Conservation (phyloP, 106 monocot genomes). For the Dendrobium officinale region DNA sequence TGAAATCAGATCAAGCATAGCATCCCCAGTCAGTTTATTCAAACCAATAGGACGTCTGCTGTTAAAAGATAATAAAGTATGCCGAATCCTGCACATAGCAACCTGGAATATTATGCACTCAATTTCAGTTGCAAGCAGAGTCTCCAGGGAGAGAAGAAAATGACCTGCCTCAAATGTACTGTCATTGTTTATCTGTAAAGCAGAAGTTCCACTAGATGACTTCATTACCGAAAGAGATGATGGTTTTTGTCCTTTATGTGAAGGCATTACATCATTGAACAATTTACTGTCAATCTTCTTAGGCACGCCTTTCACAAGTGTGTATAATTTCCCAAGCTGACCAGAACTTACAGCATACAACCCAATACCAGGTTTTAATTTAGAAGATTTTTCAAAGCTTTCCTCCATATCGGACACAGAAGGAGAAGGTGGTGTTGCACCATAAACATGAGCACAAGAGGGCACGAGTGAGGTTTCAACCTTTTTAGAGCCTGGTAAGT, state of each 20-base stretch:
- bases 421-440: constrained; percentile 39
- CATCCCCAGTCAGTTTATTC: constrained; percentile 27
- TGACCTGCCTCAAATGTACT: constrained; percentile 38
- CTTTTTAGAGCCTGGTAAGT: constrained; percentile 68
- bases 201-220: constrained; percentile 21
- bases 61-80: constrained; percentile 51
- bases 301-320: constrained; percentile 30
- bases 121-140: constrained; percentile 69
- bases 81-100: constrained; percentile 80
- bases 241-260: constrained; percentile 28
- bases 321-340: constrained; percentile 39
- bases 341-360: constrained; percentile 9
- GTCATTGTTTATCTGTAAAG: constrained; percentile 40
- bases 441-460: constrained; percentile 42
- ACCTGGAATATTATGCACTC: constrained; percentile 90
- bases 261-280: constrained; percentile 21
- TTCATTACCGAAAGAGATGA: constrained; percentile 34
- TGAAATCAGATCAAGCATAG: constrained; percentile 22
- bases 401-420: constrained; percentile 38
- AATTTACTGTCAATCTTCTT: constrained; percentile 30
- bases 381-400: constrained; percentile 31
- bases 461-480: constrained; percentile 39
- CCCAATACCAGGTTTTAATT: constrained; percentile 16
- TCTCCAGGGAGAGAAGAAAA: constrained; percentile 48
- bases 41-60: constrained; percentile 26